Evolutionary conservation across 2,329 filamentous ascomycete genomes (phyloP), one percentile per base, ranked within the genome.

Genomic region (Clonostachys byssicola): DNA sequence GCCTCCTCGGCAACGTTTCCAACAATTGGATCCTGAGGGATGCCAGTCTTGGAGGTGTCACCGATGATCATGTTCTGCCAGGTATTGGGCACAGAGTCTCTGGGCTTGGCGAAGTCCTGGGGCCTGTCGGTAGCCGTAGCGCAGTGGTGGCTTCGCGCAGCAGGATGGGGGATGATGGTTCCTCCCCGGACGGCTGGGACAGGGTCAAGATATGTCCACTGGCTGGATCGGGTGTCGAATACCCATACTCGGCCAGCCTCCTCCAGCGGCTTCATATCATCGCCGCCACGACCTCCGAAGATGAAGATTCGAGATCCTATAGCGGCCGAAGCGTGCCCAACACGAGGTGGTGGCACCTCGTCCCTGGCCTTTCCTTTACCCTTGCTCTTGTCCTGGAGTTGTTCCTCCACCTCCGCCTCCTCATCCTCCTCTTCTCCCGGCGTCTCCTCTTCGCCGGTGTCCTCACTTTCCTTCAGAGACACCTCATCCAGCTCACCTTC

Each of bases 241-340:
- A 83, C 73, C 89, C 89, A 95, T 45, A 95, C 74, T 4, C 81
- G 74, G 14, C 90, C 90, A 12, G 72, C 63, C 58, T 95, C 90
- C 45, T 92, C 81, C 12, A 95, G 72, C 1, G 88, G 82, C 2
- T 78, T 71, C 79, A 88, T 85, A 30, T 81, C 81, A 4, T 74
- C 66, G 0, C 86, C 86, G 34, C 86, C 85, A 41, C 88, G 83
- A 10, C 91, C 90, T 43, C 89, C 90, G 64, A 92, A 95, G 40
- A 95, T 53, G 66, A 92, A 92, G 57, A 95, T 83, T 18, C 82
- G 83, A 41, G 78, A 76, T 49, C 83, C 77, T 49, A 94, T 78
- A 2, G 82, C 76, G 12, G 85, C 79, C 0, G 85, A 81, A 34
- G 89, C 85, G 54, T 89, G 81, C 17, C 90, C 90, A 3, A 92